Base-by-base conservation (phyloP, 2,329 filamentous ascomycete genomes). In the Talaromyces piceae region DNA sequence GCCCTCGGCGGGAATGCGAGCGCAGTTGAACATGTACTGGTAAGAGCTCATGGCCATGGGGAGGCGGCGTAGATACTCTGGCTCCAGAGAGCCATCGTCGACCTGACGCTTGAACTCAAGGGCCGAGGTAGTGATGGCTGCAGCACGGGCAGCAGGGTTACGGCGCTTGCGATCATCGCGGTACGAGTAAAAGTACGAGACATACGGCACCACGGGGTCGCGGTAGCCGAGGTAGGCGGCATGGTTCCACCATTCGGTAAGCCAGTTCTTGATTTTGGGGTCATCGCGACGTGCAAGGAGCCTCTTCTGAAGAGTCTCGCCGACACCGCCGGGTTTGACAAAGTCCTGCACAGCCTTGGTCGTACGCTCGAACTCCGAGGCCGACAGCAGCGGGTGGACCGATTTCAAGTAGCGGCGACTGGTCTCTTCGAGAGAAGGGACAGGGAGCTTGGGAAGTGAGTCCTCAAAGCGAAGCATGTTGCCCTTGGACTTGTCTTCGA, bases 181-280 rank as follows among this genome's bases (percentile, higher is more conserved):
- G 76, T 97, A 91, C 50, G 91, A 96, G 77, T 98, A 98, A 76
- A 98, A 98, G 80, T 98, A 98, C 72, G 89, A 95, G 64, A 98
- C 93, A 67, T 97, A 98, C 55, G 93, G 93, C 16, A 97, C 88
- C 44, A 98, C 88, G 9, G 93, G 93, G 69, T 97, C 93, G 59
- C 91, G 87, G 76, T 97, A 97, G 58, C 75, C 80, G 58, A 98
- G 82, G 73, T 98, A 98, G 53, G 93, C 93, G 4, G 84, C 82
- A 49, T 95, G 83, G 69, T 98, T 97, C 93, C 93, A 98, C 93
- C 93, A 98, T 61, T 98, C 91, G 61, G 86, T 84, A 52, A 98
- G 78, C 93, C 93, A 98, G 74, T 97, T 98, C 75, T 87, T 89
- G 67, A 80, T 74, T 56, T 87, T 84, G 46, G 91, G 85, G 59